Evolutionary conservation across 2,329 filamentous ascomycete species (phyloP), one percentile per base, ranked within the genome.

Genomic region (Aspergillus japonicus): DNA sequence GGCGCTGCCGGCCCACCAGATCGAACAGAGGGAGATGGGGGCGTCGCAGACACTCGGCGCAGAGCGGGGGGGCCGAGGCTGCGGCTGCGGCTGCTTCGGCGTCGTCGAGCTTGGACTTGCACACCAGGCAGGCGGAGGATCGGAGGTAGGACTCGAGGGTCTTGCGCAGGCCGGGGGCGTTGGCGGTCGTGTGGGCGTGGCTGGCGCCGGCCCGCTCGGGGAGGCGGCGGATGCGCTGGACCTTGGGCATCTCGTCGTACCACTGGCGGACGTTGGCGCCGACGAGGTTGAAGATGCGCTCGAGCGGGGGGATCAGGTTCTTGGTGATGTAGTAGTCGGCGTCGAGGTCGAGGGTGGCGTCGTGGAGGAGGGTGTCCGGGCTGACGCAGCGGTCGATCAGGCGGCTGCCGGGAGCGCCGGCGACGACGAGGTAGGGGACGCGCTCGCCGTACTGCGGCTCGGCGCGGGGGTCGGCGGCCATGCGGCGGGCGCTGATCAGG

Each of bases 311-410:
- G 53, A 99, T 96, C 8, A 99, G 73, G 72, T 97, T 98, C 79
- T 97, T 98, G 19, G 85, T 87, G 69, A 99, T 98, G 79, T 99
- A 99, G 77, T 99, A 99, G 67, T 97, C 92, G 0, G 93, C 89
- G 70, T 99, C 95, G 19, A 99, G 84, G 67, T 92, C 88, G 54
- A 89, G 85, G 68, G 94, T 86, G 23, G 90, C 86, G 65, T 91
- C 91, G 56, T 85, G 80, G 1, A 98, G 82, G 4, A 98, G 81
- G 10, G 88, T 87, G 68, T 97, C 92, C 0, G 95, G 95, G 33
- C 91, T 86, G 0, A 99, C 90, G 71, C 92, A 96, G 12, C 95
- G 89, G 74, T 98, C 94, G 65, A 92, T 88, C 8, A 99, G 84
- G 31, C 92, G 81, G 7, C 93, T 89, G 0, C 92, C 92, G 0